Evolutionary conservation across 164 flowering plant species (phyloP).

Genomic region (Dillenia turbinata): DNA sequence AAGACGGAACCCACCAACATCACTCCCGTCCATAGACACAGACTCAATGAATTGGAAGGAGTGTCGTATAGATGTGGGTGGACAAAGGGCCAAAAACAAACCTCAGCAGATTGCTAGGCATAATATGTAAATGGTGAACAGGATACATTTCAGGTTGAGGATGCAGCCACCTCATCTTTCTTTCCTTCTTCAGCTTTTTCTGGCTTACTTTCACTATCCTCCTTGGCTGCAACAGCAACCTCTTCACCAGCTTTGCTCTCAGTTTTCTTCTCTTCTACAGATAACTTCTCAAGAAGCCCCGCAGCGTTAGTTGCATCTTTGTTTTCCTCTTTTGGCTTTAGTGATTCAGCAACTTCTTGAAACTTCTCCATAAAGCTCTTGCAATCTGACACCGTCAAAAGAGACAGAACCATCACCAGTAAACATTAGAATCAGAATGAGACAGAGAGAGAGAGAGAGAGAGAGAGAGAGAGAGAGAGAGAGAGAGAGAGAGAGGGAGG

Average conservation of each 20-base stretch:
- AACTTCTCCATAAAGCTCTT: conserved; percentile 45
- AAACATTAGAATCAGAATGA: too few species aligned
- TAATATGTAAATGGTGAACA: too few species aligned
- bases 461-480: too few species aligned
- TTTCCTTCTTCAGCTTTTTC: background rate
- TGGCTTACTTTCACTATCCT: conserved; percentile 3
- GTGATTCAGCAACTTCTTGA: conserved; percentile 50
- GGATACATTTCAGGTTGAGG: conserved; percentile 16
- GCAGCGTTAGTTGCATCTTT: conserved; percentile 44
- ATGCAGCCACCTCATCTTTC: conserved; percentile 12
- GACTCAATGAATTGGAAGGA: too few species aligned
- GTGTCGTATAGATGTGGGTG: too few species aligned
- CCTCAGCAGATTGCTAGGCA: too few species aligned
- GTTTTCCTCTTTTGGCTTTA: conserved; percentile 27
- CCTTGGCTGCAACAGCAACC: conserved; percentile 15
- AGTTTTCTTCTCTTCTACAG: conserved; percentile 38
- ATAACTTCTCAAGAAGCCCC: conserved; percentile 45
- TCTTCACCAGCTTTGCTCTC: conserved; percentile 28
- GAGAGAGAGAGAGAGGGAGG: too few species aligned
- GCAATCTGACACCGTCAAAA: conserved; percentile 27
- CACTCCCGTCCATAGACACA: too few species aligned
- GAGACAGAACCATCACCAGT: background rate
- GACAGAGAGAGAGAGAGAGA: too few species aligned
- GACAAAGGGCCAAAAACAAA: too few species aligned
- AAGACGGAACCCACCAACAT: too few species aligned